Base-by-base conservation (phyloP, 257 asterid species). In the Nicotiana attenuata region DNA sequence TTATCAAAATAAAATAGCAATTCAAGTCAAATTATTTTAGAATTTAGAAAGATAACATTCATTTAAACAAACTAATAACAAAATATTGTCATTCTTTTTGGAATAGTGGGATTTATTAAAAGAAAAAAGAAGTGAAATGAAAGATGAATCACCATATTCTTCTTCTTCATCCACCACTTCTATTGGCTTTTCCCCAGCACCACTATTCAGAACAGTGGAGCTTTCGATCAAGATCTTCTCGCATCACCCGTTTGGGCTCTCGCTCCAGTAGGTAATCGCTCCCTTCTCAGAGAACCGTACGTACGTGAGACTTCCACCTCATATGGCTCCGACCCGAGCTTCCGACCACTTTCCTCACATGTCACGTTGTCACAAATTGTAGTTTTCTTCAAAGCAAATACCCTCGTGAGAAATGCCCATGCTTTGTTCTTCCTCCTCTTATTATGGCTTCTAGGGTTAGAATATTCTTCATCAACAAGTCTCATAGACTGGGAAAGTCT, bases 401-500 rank as follows among this genome's bases (percentile, higher is more conserved):
- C 59, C 52, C n/a, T 85, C 63, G 47, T 73, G 7, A 86, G 47
- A 63, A 71, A 14, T 35, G 38, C 63, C 90, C 85, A 85, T 19
- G 77, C 77, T 47, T 35, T 82, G 28, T 35, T 79, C 63, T 33
- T 81, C n/a, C 28, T 79, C 65, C 65, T 13, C 53, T 17, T 10
- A 45, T 24, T 1, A 52, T 20, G 11, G 50, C 50, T 41, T 41
- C 19, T 13, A 52, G 61, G 61, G 2, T 1, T 47, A 0, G 14
- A 13, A 4, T 28, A 19, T 1, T 59, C 82, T 26, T n/a, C 29
- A 5, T 59, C 65, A 4, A 65, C 35, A 29, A 85, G 16, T 55
- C 87, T 78, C 86, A 75, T 83, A 59, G 91, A 87, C 57, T 73
- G 66, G 0, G 90, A 85, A 65, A 85, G 81, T 76, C 80, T 83